These are phyloP conservation scores for Nidularia pulvinata DNA, from an alignment of 768 basidiomycete genomes.

Conservation along the genomic window DNA sequence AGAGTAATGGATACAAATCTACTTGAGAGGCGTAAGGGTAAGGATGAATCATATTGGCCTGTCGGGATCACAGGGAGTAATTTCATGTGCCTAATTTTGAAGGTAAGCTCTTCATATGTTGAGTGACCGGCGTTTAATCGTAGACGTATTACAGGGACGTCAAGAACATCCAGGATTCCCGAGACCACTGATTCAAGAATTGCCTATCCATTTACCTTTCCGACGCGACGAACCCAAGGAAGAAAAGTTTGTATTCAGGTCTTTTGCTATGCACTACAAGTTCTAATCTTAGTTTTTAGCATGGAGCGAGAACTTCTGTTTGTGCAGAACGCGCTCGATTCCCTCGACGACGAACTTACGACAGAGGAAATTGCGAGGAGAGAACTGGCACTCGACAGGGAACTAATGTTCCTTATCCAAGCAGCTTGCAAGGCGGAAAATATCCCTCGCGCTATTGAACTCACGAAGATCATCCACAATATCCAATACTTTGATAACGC, in stretches of 20 bases:
- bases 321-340: constrained; percentile 71
- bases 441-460: constrained; percentile 84
- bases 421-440: constrained; percentile 87
- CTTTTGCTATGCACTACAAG: not conserved
- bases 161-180: constrained; percentile 91
- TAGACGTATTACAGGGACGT: constrained; percentile 53
- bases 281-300: constrained; percentile 32
- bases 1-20: constrained; percentile 83
- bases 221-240: constrained; percentile 68
- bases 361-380: constrained; percentile 66
- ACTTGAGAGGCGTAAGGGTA: constrained; percentile 81
- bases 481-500: constrained; percentile 76
- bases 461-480: constrained; percentile 78
- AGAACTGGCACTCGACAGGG: constrained; percentile 88
- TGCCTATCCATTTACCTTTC: constrained; percentile 85
- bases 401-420: constrained; percentile 85
- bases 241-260: constrained; percentile 62
- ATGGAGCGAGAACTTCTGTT: constrained; percentile 78
- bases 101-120: constrained; percentile 46
- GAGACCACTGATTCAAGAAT: constrained; percentile 86
- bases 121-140: not conserved
- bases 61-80: constrained; percentile 77
- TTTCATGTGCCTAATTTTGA: constrained; percentile 91
- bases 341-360: constrained; percentile 67
- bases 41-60: constrained; percentile 97